Percentiles rank a stretch among this genome's conserved stretches.
These are phyloP conservation scores for Exophiala aquamarina DNA, from an alignment of 2,329 filamentous ascomycete species.

Conservation along the genomic window DNA sequence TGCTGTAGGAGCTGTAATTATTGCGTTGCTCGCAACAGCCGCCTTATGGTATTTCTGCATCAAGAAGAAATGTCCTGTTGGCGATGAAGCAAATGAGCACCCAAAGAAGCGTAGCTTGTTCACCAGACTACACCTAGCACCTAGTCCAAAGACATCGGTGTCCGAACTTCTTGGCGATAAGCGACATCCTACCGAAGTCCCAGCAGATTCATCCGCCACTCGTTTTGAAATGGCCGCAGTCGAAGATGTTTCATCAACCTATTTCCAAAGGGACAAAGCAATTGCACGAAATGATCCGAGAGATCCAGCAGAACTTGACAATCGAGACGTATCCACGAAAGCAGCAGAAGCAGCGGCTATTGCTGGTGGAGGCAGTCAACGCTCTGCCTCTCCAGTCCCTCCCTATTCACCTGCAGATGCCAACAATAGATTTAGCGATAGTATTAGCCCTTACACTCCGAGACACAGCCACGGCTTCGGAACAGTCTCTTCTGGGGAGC, in stretches of 20 bases:
- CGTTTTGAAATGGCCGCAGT: conserved; percentile 30
- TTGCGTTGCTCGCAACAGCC: conserved; percentile 17
- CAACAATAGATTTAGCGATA: conserved; percentile 18
- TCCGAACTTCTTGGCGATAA: conserved; percentile 30
- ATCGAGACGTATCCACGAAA: conserved; percentile 19
- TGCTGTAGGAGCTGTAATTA: conserved; percentile 27
- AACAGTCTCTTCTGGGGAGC: conserved; percentile 22
- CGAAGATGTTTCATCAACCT: conserved; percentile 23
- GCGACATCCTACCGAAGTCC: conserved; percentile 29
- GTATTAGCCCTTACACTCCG: conserved; percentile 25
- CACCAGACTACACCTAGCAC: conserved; percentile 13
- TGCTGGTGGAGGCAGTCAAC: conserved; percentile 4
- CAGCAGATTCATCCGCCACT: conserved; percentile 26
- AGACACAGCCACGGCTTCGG: conserved; percentile 22
- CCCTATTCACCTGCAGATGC: conserved; percentile 25
- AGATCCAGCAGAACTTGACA: conserved; percentile 23
- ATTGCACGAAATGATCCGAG: conserved; percentile 21
- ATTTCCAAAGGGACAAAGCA: conserved; percentile 11
- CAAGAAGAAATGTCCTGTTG: conserved; percentile 8
- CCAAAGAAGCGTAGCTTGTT: conserved; percentile 19
- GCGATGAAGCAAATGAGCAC: conserved; percentile 10
- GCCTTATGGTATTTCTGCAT: conserved; percentile 24
- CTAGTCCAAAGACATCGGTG: conserved; percentile 22
- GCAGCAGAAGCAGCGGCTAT: conserved; percentile 13
- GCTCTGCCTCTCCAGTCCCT: conserved; percentile 25